Evolutionary conservation across 2,329 filamentous ascomycete species (phyloP), one percentile per base, ranked within the genome.

Genomic region (Zymoseptoria brevis): DNA sequence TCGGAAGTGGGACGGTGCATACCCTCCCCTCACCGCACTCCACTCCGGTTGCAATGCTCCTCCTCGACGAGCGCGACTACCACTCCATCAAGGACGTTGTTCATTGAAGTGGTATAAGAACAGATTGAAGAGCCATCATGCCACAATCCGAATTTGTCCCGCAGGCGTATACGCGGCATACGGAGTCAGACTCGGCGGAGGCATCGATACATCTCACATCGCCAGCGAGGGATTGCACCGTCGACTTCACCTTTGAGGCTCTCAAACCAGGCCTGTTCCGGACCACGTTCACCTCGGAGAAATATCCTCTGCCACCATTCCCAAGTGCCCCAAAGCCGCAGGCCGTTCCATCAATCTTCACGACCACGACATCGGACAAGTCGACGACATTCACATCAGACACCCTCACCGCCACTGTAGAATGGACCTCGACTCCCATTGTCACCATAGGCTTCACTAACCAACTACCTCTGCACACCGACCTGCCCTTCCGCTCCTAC

Each of bases 401-500:
- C 0, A 71, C 79, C 35, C 71, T 84, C 24, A 77, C 75, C 49
- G 84, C 84, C 22, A 78, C 72, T 0, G 73, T 89, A 0, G 79
- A 86, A 49, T 89, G 84, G 83, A 72, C 73, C 3, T 75, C 77
- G 53, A 77, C 81, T 0, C 85, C 86, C 0, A 74, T 85, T 1
- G 75, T 89, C 1, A 80, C 81, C 0, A 67, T 89, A 1, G 78
- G 77, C 2, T 80, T 82, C 55, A 74, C 76, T 4, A 78, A 74
- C 26, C 74, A 79, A 6, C 74, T 77, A 24, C 79, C 82, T 0
- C 74, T 90, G 3, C 82, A 88, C 66, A 71, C 75, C 1, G 87
- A 90, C 67, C 73, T 90, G 1, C 79, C 81, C 0, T 79, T 83
- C 66, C 83, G 87, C 8, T 88, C 86, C 0, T 90, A 89, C 64